Evolutionary conservation across 768 basidiomycete species (phyloP).

Genomic region (Boletus barrowsii): DNA sequence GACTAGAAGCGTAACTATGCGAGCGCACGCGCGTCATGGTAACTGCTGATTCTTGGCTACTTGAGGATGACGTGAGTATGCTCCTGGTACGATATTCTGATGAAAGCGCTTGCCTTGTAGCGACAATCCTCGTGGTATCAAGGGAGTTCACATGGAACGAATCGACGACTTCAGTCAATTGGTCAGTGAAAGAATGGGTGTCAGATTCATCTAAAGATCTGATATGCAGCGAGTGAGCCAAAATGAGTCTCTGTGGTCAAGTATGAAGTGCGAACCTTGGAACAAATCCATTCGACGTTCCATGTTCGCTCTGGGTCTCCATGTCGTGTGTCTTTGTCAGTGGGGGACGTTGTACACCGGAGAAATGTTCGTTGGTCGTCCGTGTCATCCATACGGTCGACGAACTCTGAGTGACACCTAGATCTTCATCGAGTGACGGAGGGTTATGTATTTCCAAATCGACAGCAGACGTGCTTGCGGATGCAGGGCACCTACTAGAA

Average conservation of each 20-base stretch:
- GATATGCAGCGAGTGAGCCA: too few species aligned
- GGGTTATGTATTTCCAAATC: neutral
- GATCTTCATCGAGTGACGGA: neutral
- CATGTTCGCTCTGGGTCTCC: neutral
- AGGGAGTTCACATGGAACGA: neutral
- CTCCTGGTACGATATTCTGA: neutral
- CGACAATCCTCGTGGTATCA: neutral
- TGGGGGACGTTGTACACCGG: too few species aligned
- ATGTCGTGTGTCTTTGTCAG: too few species aligned
- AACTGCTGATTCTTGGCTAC: neutral
- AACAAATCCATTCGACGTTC: too few species aligned
- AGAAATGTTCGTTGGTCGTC: too few species aligned
- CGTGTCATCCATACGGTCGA: too few species aligned
- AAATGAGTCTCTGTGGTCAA: too few species aligned
- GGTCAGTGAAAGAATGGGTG: too few species aligned
- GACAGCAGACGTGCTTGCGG: neutral
- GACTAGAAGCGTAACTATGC: neutral
- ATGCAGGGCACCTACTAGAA: neutral
- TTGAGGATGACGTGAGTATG: neutral
- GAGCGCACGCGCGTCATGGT: neutral
- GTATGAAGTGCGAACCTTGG: too few species aligned
- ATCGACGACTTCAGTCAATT: too few species aligned
- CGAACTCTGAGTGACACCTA: too few species aligned
- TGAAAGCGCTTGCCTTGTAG: neutral
- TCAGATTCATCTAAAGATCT: too few species aligned